Evolutionary conservation across 345 rosid genomes (phyloP), one percentile per base, ranked within the genome.

Genomic region (Gossypium herbaceum): DNA sequence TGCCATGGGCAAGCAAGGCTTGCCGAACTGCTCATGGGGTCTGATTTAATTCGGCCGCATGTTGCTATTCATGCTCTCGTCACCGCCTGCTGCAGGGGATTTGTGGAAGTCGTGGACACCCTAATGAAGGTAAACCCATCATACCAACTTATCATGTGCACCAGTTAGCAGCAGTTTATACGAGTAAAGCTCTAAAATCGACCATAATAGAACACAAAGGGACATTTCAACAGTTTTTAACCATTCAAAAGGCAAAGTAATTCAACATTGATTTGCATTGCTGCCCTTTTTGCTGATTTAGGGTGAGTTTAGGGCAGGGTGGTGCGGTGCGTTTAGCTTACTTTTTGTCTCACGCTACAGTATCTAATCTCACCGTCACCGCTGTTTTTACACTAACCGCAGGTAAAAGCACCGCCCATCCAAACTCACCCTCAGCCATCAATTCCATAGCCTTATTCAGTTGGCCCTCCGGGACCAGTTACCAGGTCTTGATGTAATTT

Each of bases 31-130:
- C 94, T 95, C 56, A 86, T 95, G 92, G 85, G 84, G 72, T 85
- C 97, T 81, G 99, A 95, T 84, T 80, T 95, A 73, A 85, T 93
- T 77, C 87, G 97, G 76, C 91, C 99, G 71, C 93, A 87, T 70
- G 83, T 91, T 17, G 90, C 97, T 63, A 94, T 93, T 58, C 98
- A 95, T 79, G 97, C 93, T 80, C 86, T 95, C 17, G 87, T 89
- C 86, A 83, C 88, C 24, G 96, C 98, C 17, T 90, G 84, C 83
- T 93, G 87, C 84, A 81, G 96, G 73, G 99, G 99, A 39, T 95
- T 89, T 77, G 84, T 76, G 22, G 96, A 88, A 56, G 91, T 91
- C 22, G 90, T 88, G 79, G 89, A 82, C 80, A 81, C 89, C 56
- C 91, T 95, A 70, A 74, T 87, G 65, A 87, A 82, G 91, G 99